phyloP scores from a whole-genome alignment of 108 stramenopile species.

The Discostella stelligeroides region DNA sequence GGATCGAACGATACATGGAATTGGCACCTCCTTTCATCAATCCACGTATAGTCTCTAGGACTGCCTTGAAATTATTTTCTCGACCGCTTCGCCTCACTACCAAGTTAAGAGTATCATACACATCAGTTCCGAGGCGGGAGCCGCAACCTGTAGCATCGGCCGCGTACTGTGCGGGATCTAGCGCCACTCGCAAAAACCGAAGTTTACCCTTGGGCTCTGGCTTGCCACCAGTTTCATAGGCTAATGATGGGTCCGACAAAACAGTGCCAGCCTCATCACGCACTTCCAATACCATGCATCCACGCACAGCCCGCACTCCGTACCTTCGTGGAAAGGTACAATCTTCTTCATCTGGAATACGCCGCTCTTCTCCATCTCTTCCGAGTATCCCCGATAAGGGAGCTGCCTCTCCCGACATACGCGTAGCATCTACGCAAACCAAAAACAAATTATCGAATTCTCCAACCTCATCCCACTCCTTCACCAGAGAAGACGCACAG shows the following conservation, averaged over 20 bases:
- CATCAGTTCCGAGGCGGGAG: conserved; percentile 59
- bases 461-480: conserved; percentile 93
- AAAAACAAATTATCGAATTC: conserved; percentile 94
- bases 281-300: conserved; percentile 83
- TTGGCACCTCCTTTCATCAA: conserved; percentile 71
- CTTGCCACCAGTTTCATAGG: conserved; percentile 30
- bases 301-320: conserved; percentile 81
- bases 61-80: conserved; percentile 96
- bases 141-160: conserved; percentile 54
- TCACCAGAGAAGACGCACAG: conserved; percentile 74
- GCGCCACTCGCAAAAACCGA: conserved; percentile 66
- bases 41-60: conserved; percentile 91
- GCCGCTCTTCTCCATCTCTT: conserved; percentile 51
- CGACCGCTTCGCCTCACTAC: conserved; percentile 86
- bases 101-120: conserved; percentile 84
- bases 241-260: conserved; percentile 76
- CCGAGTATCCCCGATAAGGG: conserved; percentile 43
- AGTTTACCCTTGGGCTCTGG: conserved; percentile 54
- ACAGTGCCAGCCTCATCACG: conserved; percentile 85
- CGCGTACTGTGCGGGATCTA: conserved; percentile 92
- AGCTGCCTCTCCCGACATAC: conserved; percentile 62
- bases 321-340: conserved; percentile 71
- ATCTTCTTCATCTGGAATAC: conserved; percentile 84
- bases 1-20: conserved; percentile 85
- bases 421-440: conserved; percentile 76